Evolutionary conservation across 2,329 filamentous ascomycete genomes (phyloP).

Genomic region (Aspergillus ibericus): DNA sequence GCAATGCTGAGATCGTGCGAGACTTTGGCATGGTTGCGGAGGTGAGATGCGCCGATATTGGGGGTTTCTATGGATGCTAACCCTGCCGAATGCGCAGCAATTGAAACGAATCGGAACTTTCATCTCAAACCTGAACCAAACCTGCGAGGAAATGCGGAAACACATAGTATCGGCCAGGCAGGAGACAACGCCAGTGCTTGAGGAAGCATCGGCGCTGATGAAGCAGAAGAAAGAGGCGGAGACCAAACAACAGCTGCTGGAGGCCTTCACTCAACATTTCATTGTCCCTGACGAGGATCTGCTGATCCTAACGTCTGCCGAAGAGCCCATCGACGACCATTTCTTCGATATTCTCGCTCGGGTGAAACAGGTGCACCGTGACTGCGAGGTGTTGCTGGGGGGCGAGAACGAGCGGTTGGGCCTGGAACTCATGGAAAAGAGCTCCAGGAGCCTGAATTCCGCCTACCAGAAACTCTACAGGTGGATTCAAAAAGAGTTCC

Average conservation of each 20-base stretch:
- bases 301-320: conserved; percentile 70
- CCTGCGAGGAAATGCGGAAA: conserved; percentile 75
- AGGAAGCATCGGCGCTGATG: conserved; percentile 74
- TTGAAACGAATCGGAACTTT: conserved; percentile 77
- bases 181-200: conserved; percentile 71
- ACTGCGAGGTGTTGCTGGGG: conserved; percentile 85
- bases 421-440: conserved; percentile 87
- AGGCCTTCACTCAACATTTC: conserved; percentile 79
- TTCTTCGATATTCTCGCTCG: conserved; percentile 79
- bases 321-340: conserved; percentile 77
- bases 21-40: conserved; percentile 90
- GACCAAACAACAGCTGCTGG: conserved; percentile 74
- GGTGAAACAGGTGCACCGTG: conserved; percentile 82
- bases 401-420: conserved; percentile 87
- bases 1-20: conserved; percentile 82
- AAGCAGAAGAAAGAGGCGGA: conserved; percentile 72
- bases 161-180: conserved; percentile 74
- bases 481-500: conserved; percentile 94
- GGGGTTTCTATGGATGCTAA: conserved; percentile 14
- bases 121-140: conserved; percentile 74
- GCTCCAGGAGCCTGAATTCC: conserved; percentile 78
- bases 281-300: conserved; percentile 79
- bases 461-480: conserved; percentile 95
- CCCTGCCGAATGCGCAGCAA: conserved; percentile 59
- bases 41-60: conserved; percentile 50